phyloP scores from a whole-genome alignment of 2,329 filamentous ascomycete species.

The Aspergillus sp. region DNA sequence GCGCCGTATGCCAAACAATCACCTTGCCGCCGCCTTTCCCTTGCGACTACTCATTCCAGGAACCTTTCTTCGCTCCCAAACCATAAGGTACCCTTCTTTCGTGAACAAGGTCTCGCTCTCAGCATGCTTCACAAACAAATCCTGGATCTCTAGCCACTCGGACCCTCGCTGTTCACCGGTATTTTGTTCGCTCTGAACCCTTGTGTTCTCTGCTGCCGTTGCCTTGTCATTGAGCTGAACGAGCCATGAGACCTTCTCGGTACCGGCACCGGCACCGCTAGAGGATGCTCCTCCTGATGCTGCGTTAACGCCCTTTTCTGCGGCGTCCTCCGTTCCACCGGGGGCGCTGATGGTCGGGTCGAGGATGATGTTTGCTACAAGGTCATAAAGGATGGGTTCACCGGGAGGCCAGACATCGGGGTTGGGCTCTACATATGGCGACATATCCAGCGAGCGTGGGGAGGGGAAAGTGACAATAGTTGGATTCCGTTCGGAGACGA shows the following conservation, averaged over 20 bases:
- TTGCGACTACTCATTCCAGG: conserved; percentile 39
- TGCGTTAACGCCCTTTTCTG: conserved; percentile 38
- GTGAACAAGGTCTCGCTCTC: conserved; percentile 88
- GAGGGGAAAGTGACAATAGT: conserved; percentile 97
- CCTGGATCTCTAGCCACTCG: conserved; percentile 92
- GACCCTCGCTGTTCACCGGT: conserved; percentile 50
- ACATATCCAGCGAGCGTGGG: conserved; percentile 77
- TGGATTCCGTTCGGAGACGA: conserved; percentile 91
- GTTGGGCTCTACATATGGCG: conserved; percentile 88
- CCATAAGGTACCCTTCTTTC: conserved; percentile 91
- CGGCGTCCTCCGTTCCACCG: conserved; percentile 54
- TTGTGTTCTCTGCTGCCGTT: conserved; percentile 42
- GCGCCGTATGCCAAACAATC: not conserved
- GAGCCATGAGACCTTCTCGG: conserved; percentile 92
- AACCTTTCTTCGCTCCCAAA: conserved; percentile 81
- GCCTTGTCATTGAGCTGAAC: conserved; percentile 83
- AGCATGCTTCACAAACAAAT: conserved; percentile 87
- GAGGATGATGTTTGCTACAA: conserved; percentile 84
- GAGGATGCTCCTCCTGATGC: conserved; percentile 38
- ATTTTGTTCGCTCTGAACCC: conserved; percentile 24
- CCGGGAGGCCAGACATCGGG: conserved; percentile 67
- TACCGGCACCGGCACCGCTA: conserved; percentile 76
- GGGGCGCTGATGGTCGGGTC: conserved; percentile 59
- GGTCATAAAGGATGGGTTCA: conserved; percentile 90
- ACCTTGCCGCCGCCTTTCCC: conserved; percentile 30